phyloP scores from a whole-genome alignment of 345 rosid genomes.

The Ailanthus altissimus region DNA sequence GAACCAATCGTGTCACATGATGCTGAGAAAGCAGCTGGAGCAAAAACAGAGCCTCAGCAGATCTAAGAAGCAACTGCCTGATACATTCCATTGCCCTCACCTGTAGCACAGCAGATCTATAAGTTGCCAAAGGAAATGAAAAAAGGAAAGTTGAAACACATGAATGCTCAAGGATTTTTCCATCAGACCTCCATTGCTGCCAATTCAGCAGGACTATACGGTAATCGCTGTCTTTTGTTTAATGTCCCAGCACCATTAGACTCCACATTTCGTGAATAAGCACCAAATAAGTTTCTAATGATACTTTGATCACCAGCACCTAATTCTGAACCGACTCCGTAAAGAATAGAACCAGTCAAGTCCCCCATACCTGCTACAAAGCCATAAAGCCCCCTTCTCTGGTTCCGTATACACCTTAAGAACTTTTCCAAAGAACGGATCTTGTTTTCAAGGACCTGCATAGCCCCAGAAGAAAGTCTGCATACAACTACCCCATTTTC shows the following conservation, averaged over 20 bases:
- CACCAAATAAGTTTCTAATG: constrained; percentile 75
- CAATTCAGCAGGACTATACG: constrained; percentile 85
- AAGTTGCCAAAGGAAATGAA: constrained; percentile 16
- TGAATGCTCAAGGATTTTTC: constrained; percentile 24
- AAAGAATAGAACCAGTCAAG: constrained; percentile 85
- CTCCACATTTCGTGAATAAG: constrained; percentile 53
- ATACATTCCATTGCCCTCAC: constrained; percentile 97
- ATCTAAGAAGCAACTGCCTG: constrained; percentile 93
- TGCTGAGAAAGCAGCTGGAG: constrained; percentile 89
- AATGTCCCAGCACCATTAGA: constrained; percentile 63
- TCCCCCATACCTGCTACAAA: constrained; percentile 91
- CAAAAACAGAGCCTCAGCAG: constrained; percentile 93
- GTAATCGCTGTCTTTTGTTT: constrained; percentile 81
- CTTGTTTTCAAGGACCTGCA: constrained; percentile 84
- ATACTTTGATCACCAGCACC: constrained; percentile 71
- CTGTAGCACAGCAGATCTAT: constrained; percentile 41
- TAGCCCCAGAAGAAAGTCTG: constrained; percentile 77
- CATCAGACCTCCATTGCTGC: constrained; percentile 85
- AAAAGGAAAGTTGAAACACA: constrained; percentile 12
- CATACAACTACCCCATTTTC: constrained; percentile 66
- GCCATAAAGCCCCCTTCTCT: constrained; percentile 95
- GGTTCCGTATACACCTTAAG: constrained; percentile 83
- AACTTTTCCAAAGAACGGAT: constrained; percentile 84
- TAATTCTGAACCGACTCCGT: constrained; percentile 66
- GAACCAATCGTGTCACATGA: constrained; percentile 81